These are phyloP conservation scores for Rostrohypoxylon terebratum DNA, from an alignment of 495 filamentous ascomycete species.

Conservation along the genomic window DNA sequence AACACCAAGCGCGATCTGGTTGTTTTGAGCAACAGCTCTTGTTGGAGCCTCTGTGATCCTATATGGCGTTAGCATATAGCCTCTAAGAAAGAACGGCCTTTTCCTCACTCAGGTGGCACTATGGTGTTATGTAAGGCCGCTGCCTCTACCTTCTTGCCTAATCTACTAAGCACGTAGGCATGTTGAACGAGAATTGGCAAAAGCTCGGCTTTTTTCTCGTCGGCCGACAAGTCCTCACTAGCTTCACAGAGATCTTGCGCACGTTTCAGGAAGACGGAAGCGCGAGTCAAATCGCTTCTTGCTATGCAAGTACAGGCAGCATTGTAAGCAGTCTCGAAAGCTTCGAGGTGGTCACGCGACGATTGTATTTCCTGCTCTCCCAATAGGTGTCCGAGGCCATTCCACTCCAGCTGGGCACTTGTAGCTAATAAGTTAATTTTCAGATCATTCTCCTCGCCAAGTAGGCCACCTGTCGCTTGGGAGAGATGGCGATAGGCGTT, in stretches of 20 bases:
- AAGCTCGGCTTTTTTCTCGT: conserved; percentile 85
- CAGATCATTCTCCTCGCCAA: conserved; percentile 85
- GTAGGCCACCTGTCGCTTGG: conserved; percentile 56
- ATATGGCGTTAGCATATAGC: conserved; percentile 39
- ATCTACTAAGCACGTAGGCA: conserved; percentile 77
- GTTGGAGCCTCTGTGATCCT: conserved; percentile 85
- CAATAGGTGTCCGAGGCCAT: conserved; percentile 62
- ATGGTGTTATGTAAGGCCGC: conserved; percentile 73
- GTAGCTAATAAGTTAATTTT: conserved; percentile 85
- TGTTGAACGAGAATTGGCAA: conserved; percentile 90
- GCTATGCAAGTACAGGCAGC: conserved; percentile 88
- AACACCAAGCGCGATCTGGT: conserved; percentile 71
- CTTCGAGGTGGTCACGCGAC: conserved; percentile 81
- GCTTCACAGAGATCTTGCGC: conserved; percentile 88
- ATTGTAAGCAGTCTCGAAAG: conserved; percentile 95
- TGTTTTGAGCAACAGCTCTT: conserved; percentile 81
- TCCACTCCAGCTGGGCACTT: conserved; percentile 89
- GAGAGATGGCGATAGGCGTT: conserved; percentile 74
- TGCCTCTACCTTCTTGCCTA: conserved; percentile 81
- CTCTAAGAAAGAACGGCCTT: background rate
- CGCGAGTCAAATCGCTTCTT: conserved; percentile 78
- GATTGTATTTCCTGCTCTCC: conserved; percentile 62
- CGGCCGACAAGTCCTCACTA: conserved; percentile 82
- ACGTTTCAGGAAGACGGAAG: conserved; percentile 81
- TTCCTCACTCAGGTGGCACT: conserved; percentile 53